A percentile compares a stretch with the other conserved stretches of the same genome.
Conservation (phyloP, 345 rosid species). For the Conringia planisiliqua region DNA sequence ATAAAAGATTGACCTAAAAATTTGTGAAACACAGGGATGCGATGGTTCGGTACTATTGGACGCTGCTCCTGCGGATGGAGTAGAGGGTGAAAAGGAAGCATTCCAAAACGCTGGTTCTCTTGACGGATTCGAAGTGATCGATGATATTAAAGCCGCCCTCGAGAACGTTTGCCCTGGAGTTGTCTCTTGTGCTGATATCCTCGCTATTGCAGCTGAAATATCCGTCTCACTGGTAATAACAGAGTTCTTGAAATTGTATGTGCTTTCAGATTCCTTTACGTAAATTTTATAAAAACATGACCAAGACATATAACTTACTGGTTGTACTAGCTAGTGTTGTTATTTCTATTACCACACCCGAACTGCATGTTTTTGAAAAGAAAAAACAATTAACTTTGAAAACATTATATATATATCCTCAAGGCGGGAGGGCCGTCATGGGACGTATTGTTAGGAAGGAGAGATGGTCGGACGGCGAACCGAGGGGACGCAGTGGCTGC, state of each 20-base stretch:
- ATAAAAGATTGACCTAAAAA: not conserved
- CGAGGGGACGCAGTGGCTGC: conserved; percentile 42
- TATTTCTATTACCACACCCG: too few species aligned
- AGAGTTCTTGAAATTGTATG: not conserved
- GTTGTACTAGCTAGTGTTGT: not conserved
- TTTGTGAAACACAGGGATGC: conserved; percentile 40
- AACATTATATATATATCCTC: not conserved
- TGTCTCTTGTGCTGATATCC: conserved; percentile 65
- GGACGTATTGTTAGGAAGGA: conserved; percentile 62
- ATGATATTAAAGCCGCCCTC: conserved; percentile 48
- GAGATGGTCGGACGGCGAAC: conserved; percentile 65
- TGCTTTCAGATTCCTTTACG: not conserved
- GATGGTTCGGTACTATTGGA: conserved; percentile 56
- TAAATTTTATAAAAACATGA: not conserved
- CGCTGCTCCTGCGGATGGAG: conserved; percentile 32
- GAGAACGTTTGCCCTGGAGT: conserved; percentile 52
- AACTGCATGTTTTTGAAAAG: too few species aligned
- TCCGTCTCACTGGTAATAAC: conserved; percentile 41
- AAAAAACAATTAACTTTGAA: not conserved
- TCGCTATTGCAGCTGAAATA: conserved; percentile 47
- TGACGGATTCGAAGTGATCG: conserved; percentile 39
- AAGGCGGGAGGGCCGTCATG: conserved; percentile 84
- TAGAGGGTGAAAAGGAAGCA: conserved; percentile 38
- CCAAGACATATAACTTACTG: not conserved
- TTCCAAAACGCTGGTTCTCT: conserved; percentile 32